Conservation (phyloP, 2,329 filamentous ascomycete genomes). For the Tetracladium maxilliforme region DNA sequence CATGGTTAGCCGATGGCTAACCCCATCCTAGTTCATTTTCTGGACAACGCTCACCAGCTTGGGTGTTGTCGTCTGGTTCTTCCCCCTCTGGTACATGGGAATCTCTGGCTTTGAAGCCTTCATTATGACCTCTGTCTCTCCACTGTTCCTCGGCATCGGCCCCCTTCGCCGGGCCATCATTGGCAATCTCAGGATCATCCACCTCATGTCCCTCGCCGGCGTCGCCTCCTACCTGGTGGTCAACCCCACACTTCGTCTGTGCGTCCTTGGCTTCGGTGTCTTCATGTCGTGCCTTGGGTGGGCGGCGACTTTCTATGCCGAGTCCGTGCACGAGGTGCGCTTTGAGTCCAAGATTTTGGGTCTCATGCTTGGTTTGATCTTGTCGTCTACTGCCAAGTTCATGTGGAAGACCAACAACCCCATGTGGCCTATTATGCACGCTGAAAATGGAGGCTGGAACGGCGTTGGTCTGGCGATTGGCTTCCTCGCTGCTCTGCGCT, state of each 20-base stretch:
- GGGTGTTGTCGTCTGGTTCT: slow-evolving; percentile 86
- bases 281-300: slow-evolving; percentile 70
- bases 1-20: too few relatives aligned
- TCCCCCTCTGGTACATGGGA: slow-evolving; percentile 97
- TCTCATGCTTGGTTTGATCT: slow-evolving; percentile 67
- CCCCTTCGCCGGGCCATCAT: slow-evolving; percentile 53
- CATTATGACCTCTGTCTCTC: slow-evolving; percentile 73
- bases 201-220: slow-evolving; percentile 65
- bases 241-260: slow-evolving; percentile 61
- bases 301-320: slow-evolving; percentile 68
- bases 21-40: slow-evolving; percentile 59
- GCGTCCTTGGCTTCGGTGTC: slow-evolving; percentile 68
- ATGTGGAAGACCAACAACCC: slow-evolving; percentile 92
- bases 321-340: slow-evolving; percentile 56
- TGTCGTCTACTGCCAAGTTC: slow-evolving; percentile 83
- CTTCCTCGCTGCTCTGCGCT: slow-evolving; percentile 58
- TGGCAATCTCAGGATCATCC: slow-evolving; percentile 53
- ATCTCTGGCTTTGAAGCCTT: slow-evolving; percentile 91
- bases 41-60: slow-evolving; percentile 91
- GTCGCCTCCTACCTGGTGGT: slow-evolving; percentile 66
- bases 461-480: slow-evolving; percentile 66
- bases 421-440: slow-evolving; percentile 89
- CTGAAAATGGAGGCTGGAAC: slow-evolving; percentile 84
- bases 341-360: slow-evolving; percentile 73
- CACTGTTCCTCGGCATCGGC: slow-evolving; percentile 60